Evolutionary conservation across 108 stramenopile species (phyloP).

Genomic region (Tribonema minus): DNA sequence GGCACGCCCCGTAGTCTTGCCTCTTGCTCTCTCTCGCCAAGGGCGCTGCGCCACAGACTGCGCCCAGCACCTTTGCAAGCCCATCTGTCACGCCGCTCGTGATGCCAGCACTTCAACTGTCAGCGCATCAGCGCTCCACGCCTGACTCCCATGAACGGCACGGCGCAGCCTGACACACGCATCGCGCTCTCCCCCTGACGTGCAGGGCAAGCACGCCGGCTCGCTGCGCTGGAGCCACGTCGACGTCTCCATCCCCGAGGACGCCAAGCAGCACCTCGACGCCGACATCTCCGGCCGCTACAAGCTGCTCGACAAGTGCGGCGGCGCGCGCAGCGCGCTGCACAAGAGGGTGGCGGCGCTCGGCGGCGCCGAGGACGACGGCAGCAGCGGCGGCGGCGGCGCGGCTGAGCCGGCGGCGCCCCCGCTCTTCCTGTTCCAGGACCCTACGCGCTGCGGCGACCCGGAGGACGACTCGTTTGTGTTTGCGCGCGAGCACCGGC

Average conservation of each 20-base stretch:
- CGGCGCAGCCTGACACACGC: too few species aligned
- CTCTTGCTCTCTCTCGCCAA: too few species aligned
- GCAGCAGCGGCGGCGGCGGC: too few species aligned
- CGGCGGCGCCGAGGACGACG: background rate
- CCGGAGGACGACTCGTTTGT: slow-evolving; percentile 33
- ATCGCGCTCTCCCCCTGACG: too few species aligned
- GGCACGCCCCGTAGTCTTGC: too few species aligned
- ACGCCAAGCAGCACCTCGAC: background rate
- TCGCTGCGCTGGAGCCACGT: slow-evolving; percentile 9
- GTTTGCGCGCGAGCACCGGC: slow-evolving; percentile 1
- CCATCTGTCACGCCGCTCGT: too few species aligned
- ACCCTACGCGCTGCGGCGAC: slow-evolving; percentile 20
- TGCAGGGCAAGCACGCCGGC: background rate
- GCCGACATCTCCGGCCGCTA: slow-evolving; percentile 32
- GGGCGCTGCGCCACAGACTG: too few species aligned
- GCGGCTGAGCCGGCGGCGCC: too few species aligned
- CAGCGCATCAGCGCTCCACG: too few species aligned
- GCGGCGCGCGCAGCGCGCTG: slow-evolving; percentile 45
- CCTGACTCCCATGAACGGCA: too few species aligned
- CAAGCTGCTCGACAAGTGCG: slow-evolving; percentile 36
- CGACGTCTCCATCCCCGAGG: background rate
- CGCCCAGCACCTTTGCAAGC: too few species aligned
- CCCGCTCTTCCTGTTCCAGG: slow-evolving; percentile 45
- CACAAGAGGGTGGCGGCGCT: slow-evolving; percentile 13
- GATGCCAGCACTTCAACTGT: too few species aligned